Evolutionary conservation across 2,329 filamentous ascomycete genomes (phyloP).

Genomic region (Aspergillus quadricinctus): DNA sequence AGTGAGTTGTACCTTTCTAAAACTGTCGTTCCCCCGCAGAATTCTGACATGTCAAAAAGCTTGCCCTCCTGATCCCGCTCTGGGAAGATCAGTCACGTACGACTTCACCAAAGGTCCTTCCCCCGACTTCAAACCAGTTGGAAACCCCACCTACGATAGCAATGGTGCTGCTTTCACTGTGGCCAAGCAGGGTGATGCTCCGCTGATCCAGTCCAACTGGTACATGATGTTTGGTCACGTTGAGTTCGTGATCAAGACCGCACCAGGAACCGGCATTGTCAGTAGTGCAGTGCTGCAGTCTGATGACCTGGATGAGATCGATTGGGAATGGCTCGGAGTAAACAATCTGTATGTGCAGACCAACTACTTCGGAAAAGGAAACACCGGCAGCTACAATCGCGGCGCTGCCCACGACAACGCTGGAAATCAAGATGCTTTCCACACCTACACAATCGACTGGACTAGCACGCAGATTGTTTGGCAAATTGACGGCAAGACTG

Average conservation of each 20-base stretch:
- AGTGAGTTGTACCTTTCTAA: slow-evolving; percentile 23
- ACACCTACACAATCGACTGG: slow-evolving; percentile 92
- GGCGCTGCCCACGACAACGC: slow-evolving; percentile 70
- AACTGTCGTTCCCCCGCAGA: not conserved
- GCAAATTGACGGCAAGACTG: slow-evolving; percentile 72
- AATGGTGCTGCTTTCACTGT: slow-evolving; percentile 82
- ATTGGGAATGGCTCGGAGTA: slow-evolving; percentile 91
- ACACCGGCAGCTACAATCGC: slow-evolving; percentile 79
- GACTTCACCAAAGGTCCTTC: slow-evolving; percentile 78
- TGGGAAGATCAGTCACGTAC: slow-evolving; percentile 76
- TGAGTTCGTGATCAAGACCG: slow-evolving; percentile 77
- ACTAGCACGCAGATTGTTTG: slow-evolving; percentile 79
- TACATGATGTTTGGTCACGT: slow-evolving; percentile 99
- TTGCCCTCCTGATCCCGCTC: slow-evolving; percentile 72
- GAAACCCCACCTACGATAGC: slow-evolving; percentile 66
- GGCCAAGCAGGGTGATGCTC: slow-evolving; percentile 70
- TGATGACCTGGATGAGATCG: slow-evolving; percentile 90
- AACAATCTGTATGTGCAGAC: slow-evolving; percentile 75
- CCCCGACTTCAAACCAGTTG: slow-evolving; percentile 69
- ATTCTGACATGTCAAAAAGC: slow-evolving; percentile 32
- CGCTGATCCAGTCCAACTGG: slow-evolving; percentile 82
- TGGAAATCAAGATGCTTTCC: slow-evolving; percentile 68
- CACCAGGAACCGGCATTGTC: slow-evolving; percentile 86
- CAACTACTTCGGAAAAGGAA: slow-evolving; percentile 95
- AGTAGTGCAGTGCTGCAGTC: slow-evolving; percentile 89